Evolutionary conservation across 2,329 filamentous ascomycete species (phyloP).

Genomic region (Ambrosiella xylebori): DNA sequence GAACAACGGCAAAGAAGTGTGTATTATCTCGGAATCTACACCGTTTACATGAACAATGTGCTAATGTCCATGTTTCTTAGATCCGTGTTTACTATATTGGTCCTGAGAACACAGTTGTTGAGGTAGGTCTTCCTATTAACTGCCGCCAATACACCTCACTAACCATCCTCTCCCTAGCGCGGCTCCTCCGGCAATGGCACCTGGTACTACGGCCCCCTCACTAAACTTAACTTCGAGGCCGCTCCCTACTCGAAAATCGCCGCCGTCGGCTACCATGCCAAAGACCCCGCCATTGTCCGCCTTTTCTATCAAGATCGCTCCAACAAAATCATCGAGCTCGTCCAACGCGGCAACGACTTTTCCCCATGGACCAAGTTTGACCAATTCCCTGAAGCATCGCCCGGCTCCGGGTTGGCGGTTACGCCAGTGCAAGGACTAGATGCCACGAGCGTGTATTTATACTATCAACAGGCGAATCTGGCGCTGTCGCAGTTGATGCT

Average conservation of each 20-base stretch:
- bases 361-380: conserved; percentile 9
- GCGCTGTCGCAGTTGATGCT: conserved; percentile 10
- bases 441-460: conserved; percentile 10
- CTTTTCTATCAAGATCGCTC: conserved; percentile 12
- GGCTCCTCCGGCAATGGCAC: conserved; percentile 11
- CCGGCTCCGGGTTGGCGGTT: conserved; percentile 11
- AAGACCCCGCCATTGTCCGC: conserved; percentile 10
- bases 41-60: too few relatives aligned
- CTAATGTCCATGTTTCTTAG: background rate
- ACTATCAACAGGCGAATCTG: conserved; percentile 10
- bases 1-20: conserved; percentile 13
- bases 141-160: background rate
- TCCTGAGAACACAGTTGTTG: conserved; percentile 11
- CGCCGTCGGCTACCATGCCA: conserved; percentile 12
- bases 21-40: background rate
- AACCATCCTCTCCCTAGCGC: background rate
- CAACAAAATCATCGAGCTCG: conserved; percentile 12
- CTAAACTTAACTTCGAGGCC: conserved; percentile 6
- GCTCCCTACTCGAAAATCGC: conserved; percentile 12
- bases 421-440: conserved; percentile 9
- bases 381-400: conserved; percentile 9
- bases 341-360: conserved; percentile 13
- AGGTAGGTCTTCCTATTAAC: background rate
- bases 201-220: conserved; percentile 12
- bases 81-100: conserved; percentile 12